Evolutionary conservation across 108 stramenopile genomes (phyloP).

Genomic region (Ochromonas danica): DNA sequence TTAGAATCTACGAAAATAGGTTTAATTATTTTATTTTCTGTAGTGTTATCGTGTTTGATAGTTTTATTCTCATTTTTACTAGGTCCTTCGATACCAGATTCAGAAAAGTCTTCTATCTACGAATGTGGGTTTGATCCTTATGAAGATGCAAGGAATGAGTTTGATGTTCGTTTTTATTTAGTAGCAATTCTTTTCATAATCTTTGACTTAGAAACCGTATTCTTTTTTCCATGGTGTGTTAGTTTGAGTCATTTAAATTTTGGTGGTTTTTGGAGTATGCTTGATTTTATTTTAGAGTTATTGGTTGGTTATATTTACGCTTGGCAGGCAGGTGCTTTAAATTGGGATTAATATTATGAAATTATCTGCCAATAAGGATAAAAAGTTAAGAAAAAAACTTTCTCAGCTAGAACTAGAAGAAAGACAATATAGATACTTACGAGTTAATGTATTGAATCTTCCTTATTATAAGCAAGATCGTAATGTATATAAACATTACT

Average conservation of each 20-base stretch:
- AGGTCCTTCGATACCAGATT: conserved; percentile 38
- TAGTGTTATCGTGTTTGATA: conserved; percentile 39
- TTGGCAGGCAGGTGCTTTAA: conserved; percentile 45
- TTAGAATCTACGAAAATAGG: conserved; percentile 35
- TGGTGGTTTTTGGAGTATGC: conserved; percentile 51
- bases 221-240: conserved; percentile 53
- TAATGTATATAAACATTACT: neutral
- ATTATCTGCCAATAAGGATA: neutral
- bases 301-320: conserved; percentile 50
- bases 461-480: conserved; percentile 4
- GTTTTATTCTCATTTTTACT: conserved; percentile 42
- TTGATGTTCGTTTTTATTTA: conserved; percentile 54
- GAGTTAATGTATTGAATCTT: neutral
- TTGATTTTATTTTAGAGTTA: conserved; percentile 51
- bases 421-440: conserved; percentile 12
- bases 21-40: conserved; percentile 41
- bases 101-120: conserved; percentile 50
- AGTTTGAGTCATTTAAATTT: conserved; percentile 35
- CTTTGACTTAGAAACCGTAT: conserved; percentile 53
- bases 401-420: conserved; percentile 22
- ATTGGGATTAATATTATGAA: conserved; percentile 45
- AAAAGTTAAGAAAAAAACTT: conserved; percentile 8
- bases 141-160: conserved; percentile 50
- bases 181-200: conserved; percentile 53
- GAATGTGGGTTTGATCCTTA: conserved; percentile 56